Conservation (phyloP, 192 early-diverging fungal genomes). For the Coemansia furcata region DNA sequence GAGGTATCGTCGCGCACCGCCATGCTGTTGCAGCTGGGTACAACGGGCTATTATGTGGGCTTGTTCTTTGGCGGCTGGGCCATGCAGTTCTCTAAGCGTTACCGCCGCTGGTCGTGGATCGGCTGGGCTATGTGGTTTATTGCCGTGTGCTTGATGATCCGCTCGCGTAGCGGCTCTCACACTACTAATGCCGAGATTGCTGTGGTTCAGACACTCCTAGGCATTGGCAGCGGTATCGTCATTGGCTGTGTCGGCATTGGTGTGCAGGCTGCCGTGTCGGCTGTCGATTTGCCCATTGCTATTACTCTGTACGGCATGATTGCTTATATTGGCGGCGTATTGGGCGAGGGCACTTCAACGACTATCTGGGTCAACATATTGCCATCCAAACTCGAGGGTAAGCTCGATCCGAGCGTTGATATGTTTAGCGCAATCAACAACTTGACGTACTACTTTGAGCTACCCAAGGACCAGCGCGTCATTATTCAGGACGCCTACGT, state of each 20-base stretch:
- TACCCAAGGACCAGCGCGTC: constrained; percentile 44
- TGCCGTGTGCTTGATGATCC: constrained; percentile 46
- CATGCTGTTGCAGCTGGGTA: constrained; percentile 45
- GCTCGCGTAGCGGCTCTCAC: constrained; percentile 23
- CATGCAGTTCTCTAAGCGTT: constrained; percentile 42
- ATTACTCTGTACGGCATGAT: constrained; percentile 48
- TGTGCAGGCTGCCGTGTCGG: constrained; percentile 35
- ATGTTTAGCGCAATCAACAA: constrained; percentile 43
- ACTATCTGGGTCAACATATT: constrained; percentile 49
- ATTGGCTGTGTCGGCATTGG: constrained; percentile 49
- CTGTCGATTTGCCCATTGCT: constrained; percentile 41
- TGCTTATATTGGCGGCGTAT: constrained; percentile 44
- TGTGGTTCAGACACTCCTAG: constrained; percentile 32
- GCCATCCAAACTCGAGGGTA: constrained; percentile 26
- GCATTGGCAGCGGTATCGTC: constrained; percentile 40
- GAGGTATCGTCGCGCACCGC: constrained; percentile 34
- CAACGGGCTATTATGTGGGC: constrained; percentile 37
- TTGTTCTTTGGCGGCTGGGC: constrained; percentile 49
- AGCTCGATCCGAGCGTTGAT: constrained; percentile 25
- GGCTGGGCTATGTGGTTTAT: constrained; percentile 45
- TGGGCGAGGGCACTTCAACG: constrained; percentile 45
- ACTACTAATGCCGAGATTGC: constrained; percentile 46
- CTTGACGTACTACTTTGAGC: constrained; percentile 43
- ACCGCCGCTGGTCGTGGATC: constrained; percentile 44
- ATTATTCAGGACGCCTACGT: constrained; percentile 45